Base-by-base conservation (phyloP, 2,329 filamentous ascomycete species). In the Exophiala aquamarina region DNA sequence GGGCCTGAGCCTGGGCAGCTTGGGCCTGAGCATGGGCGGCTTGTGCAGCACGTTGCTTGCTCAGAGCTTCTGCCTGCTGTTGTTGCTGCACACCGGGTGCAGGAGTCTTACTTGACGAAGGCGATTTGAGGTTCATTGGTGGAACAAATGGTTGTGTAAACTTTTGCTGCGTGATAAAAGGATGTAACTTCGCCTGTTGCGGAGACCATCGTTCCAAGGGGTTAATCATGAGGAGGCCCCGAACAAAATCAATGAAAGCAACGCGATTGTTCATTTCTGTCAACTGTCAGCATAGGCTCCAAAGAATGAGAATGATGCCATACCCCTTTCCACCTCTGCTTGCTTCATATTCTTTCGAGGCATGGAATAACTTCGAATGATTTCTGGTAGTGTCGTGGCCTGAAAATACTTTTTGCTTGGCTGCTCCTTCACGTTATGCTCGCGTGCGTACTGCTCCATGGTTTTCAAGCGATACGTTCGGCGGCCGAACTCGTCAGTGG, bases 401-500 rank as follows among this genome's bases (percentile, higher is more conserved):
- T 92, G 88, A 72, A 98, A 98, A 69, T 98, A 98, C 71, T 97
- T 97, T 76, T 98, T 98, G 81, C 93, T 98, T 17, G 93, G 93
- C 67, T 97, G 93, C 69, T 98, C 93, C 67, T 98, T 98, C 28
- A 90, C 93, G 49, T 87, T 87, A 65, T 95, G 93, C 66, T 98
- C 93, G 47, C 92, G 79, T 13, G 93, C 92, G 67, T 97, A 98
- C 66, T 96, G 90, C 64, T 98, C 93, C 88, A 98, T 94, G 57
- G 87, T 89, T 75, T 98, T 98, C 31, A 98, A 75, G 44, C 92
- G 83, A 66, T 95, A 96, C 5, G 85, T 91, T 60, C 90, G 86
- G 56, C 93, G 82, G 31, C 92, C 92, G 63, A 89, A 98, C 63
- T 98, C 93, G 63, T 98, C 93, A 55, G 84, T 82, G 11, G 78